These are phyloP conservation scores for Oxytropis ochrocephala DNA, from an alignment of 306 rosid species.

Conservation along the genomic window DNA sequence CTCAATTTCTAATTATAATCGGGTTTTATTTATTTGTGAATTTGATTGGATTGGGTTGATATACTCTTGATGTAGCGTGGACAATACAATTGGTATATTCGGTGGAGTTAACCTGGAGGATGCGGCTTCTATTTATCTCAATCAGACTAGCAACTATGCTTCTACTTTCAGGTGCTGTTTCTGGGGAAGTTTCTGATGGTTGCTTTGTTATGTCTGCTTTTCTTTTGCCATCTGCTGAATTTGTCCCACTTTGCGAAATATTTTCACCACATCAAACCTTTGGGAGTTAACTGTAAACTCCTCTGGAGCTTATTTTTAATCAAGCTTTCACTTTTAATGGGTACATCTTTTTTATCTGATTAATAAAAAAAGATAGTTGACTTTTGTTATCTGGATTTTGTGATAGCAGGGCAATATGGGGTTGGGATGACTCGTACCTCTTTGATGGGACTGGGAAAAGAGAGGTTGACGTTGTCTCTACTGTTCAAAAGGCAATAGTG, in stretches of 20 bases:
- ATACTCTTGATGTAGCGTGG: slow-evolving; percentile 41
- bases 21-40: background rate
- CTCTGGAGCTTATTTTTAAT: background rate
- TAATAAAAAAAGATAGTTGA: background rate
- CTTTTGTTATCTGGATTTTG: slow-evolving; percentile 17
- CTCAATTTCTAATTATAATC: background rate
- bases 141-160: slow-evolving; percentile 66
- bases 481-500: slow-evolving; percentile 29
- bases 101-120: slow-evolving; percentile 58
- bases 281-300: background rate
- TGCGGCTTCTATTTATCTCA: slow-evolving; percentile 27
- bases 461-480: slow-evolving; percentile 67
- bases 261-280: background rate
- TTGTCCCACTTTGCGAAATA: slow-evolving; percentile 27
- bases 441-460: slow-evolving; percentile 78
- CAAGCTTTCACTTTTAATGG: background rate
- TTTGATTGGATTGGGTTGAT: background rate
- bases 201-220: background rate
- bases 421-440: slow-evolving; percentile 71
- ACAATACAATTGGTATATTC: slow-evolving; percentile 57
- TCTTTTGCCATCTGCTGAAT: background rate
- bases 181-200: background rate
- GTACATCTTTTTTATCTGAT: background rate
- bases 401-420: slow-evolving; percentile 85
- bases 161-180: slow-evolving; percentile 62